Conservation (phyloP, 345 rosid species). For the Lepidium didymum region DNA sequence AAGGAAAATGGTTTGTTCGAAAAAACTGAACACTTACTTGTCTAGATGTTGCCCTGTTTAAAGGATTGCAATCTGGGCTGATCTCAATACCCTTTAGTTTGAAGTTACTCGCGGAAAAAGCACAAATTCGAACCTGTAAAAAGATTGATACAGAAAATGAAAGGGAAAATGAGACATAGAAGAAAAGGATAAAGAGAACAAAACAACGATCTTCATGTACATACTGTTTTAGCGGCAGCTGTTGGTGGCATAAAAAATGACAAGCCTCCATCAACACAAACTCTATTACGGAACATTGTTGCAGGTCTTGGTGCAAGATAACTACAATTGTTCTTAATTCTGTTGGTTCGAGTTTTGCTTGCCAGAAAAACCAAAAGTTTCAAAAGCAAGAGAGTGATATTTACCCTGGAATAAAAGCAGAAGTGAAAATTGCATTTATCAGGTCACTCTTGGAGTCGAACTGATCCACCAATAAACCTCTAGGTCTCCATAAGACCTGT, state of each 20-base stretch:
- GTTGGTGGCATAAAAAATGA: conserved; percentile 97
- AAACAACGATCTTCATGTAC: conserved; percentile 7
- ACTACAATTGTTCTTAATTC: conserved; percentile 33
- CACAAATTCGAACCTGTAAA: conserved; percentile 74
- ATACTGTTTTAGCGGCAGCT: conserved; percentile 81
- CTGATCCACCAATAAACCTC: conserved; percentile 90
- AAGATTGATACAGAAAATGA: not conserved
- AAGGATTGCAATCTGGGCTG: conserved; percentile 89
- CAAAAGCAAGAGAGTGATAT: conserved; percentile 9
- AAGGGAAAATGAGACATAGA: not conserved
- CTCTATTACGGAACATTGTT: conserved; percentile 72
- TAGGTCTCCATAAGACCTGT: conserved; percentile 85
- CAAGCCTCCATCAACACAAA: conserved; percentile 93
- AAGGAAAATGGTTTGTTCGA: not conserved
- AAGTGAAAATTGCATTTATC: conserved; percentile 77
- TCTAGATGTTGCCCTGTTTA: conserved; percentile 53
- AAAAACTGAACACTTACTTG: conserved; percentile 42
- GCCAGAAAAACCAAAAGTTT: not conserved
- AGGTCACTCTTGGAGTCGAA: conserved; percentile 90
- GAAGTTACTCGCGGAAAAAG: conserved; percentile 59
- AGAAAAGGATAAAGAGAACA: not conserved
- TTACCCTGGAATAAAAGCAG: conserved; percentile 93
- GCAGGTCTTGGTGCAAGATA: conserved; percentile 95
- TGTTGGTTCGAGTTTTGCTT: not conserved
- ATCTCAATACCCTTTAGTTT: conserved; percentile 75